Evolutionary conservation across 306 rosid genomes (phyloP), one percentile per base, ranked within the genome.

Genomic region (Cucurbita argyrosperma): DNA sequence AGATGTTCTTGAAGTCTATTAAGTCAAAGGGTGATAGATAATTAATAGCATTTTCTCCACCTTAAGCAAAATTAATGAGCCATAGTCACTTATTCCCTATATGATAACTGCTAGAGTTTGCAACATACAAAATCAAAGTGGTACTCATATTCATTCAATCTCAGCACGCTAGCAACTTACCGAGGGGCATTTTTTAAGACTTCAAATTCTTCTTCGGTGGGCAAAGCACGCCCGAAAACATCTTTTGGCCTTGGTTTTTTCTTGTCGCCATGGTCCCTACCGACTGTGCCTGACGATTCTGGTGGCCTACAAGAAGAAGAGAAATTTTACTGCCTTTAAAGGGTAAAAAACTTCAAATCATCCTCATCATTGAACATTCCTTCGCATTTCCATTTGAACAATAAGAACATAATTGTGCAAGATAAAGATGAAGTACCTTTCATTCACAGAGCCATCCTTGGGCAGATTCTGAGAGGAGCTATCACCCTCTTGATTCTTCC

Each of bases 131-230:
- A 37, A 16, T 62, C 55, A 42, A 10, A 6, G 70, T 63, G 7
- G 30, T n/a, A 38, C 7, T 39, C 39, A 64, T 42, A 10, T 16
- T 7, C 42, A 46, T 69, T 7, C 26, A 50, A 52, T 19, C 37
- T 52, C 64, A 66, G 59, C 49, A 35, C 16, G 1, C 16, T 19
- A 21, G 53, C 30, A 51, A 80, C 90, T 56, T 81, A 93, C 98
- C 89, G 81, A 8, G 98, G 98, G 38, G 98, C 98, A 79, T 94
- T 90, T 82, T 90, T 94, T 52, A 94, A 84, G 63, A 94, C 74
- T 78, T 86, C 89, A 46, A 94, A 94, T 59, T 94, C 97, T 81
- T 94, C 96, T 82, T 86, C 98, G 6, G 97, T 89, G 23, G 98
- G 97, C 69, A 94, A 80, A 74, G 87, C 77, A 12, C 97, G 96